A percentile compares a stretch with the other conserved stretches of the same genome.
Conservation (phyloP, 2,329 filamentous ascomycete genomes). For the Xylariaceae sp. region DNA sequence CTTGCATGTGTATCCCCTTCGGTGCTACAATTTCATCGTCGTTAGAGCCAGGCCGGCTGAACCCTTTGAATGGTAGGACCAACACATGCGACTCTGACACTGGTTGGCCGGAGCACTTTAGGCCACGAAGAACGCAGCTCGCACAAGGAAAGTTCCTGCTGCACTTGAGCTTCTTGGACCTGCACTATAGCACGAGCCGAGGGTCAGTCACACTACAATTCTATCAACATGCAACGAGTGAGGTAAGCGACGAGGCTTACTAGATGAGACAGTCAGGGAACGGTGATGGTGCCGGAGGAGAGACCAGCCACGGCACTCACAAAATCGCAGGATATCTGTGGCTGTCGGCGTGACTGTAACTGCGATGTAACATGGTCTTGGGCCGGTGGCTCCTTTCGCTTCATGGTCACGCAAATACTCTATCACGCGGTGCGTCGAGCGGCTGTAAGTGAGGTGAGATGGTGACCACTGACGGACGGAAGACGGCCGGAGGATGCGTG, state of each 20-base stretch:
- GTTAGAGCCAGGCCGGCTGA: constrained; percentile 1
- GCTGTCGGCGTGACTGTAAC: constrained; percentile 15
- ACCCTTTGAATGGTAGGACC: not conserved
- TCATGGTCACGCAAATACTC: too few relatives aligned
- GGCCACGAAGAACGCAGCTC: constrained; percentile 19
- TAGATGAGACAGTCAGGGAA: too few relatives aligned
- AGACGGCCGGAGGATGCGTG: too few relatives aligned
- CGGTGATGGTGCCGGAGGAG: too few relatives aligned
- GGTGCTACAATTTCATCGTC: not conserved
- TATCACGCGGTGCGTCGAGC: too few relatives aligned
- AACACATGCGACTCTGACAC: not conserved
- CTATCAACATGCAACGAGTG: too few relatives aligned
- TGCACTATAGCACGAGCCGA: constrained; percentile 13
- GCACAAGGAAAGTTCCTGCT: constrained; percentile 21
- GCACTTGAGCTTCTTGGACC: constrained; percentile 27
- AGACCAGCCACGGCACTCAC: too few relatives aligned
- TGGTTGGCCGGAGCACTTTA: constrained; percentile 15
- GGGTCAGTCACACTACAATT: too few relatives aligned
- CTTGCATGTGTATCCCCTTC: constrained; percentile 15
- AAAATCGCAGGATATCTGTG: constrained; percentile 24
- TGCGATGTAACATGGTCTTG: not conserved
- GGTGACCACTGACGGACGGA: too few relatives aligned
- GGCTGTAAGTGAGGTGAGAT: too few relatives aligned
- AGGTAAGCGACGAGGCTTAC: too few relatives aligned
- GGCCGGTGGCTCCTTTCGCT: constrained; percentile 8